Conservation (phyloP, 2,329 filamentous ascomycete species). For the Verticillium nubilum region DNA sequence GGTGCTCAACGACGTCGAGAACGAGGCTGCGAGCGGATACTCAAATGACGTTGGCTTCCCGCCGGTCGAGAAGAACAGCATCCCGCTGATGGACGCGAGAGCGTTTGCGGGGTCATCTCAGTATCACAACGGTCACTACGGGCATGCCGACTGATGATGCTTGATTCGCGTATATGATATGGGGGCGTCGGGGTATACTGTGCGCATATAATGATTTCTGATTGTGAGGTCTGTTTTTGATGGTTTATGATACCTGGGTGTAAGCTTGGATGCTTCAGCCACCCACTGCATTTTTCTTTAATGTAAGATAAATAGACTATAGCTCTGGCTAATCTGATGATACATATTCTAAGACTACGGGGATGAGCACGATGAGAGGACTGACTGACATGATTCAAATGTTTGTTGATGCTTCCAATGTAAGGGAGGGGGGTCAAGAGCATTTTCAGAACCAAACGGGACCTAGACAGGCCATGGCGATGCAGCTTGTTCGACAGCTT, state of each 20-base stretch:
- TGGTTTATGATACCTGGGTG: background rate
- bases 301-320: background rate
- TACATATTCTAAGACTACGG: background rate
- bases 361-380: too few relatives aligned
- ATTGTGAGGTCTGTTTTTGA: background rate
- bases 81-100: constrained; percentile 39
- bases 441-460: too few relatives aligned
- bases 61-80: constrained; percentile 42
- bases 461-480: too few relatives aligned
- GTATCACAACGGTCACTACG: constrained; percentile 14
- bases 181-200: background rate
- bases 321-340: background rate
- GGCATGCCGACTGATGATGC: constrained; percentile 3
- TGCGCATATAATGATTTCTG: background rate
- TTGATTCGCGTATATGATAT: background rate
- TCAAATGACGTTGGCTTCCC: constrained; percentile 33
- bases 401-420: too few relatives aligned
- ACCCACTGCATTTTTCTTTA: background rate
- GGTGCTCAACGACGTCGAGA: constrained; percentile 41
- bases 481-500: too few relatives aligned
- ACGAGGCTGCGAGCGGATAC: constrained; percentile 37
- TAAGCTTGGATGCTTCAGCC: background rate
- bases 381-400: too few relatives aligned
- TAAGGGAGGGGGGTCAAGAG: too few relatives aligned
- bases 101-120: constrained; percentile 32